These are phyloP conservation scores for Blastobotrys chiropterorum DNA, from an alignment of 805 yeast genomes.

Conservation along the genomic window DNA sequence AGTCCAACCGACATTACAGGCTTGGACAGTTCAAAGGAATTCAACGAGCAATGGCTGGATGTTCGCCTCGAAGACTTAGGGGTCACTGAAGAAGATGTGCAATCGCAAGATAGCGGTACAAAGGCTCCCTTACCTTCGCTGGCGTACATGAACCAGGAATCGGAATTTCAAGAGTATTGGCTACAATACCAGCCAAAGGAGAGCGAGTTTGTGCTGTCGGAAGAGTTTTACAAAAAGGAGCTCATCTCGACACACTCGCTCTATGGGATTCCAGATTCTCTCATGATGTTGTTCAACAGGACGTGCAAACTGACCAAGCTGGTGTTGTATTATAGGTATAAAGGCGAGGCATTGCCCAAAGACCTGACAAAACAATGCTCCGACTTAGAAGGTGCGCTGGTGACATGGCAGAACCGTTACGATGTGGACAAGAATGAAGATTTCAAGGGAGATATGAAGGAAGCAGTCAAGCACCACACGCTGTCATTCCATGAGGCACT, in stretches of 20 bases:
- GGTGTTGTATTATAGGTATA: slow-evolving; percentile 43
- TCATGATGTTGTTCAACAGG: slow-evolving; percentile 65
- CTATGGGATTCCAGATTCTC: slow-evolving; percentile 79
- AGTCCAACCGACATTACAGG: slow-evolving; percentile 9
- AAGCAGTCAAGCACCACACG: slow-evolving; percentile 73
- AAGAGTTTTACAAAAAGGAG: slow-evolving; percentile 20
- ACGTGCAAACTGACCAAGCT: slow-evolving; percentile 62
- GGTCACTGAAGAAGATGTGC: slow-evolving; percentile 4
- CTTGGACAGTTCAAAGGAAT: neutral
- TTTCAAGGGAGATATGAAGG: slow-evolving; percentile 35
- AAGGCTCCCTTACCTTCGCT: slow-evolving; percentile 11
- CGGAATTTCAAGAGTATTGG: slow-evolving; percentile 24
- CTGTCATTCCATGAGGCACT: slow-evolving; percentile 72
- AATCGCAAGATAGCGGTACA: neutral
- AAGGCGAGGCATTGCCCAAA: slow-evolving; percentile 18
- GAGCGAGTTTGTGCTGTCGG: slow-evolving; percentile 9
- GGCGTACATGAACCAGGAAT: slow-evolving; percentile 20
- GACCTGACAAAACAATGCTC: slow-evolving; percentile 17
- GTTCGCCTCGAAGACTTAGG: slow-evolving; percentile 22
- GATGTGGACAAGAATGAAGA: slow-evolving; percentile 20
- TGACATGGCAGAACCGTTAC: slow-evolving; percentile 71
- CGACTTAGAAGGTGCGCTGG: slow-evolving; percentile 44
- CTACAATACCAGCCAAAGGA: slow-evolving; percentile 15
- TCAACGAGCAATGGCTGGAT: slow-evolving; percentile 23
- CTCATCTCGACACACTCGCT: slow-evolving; percentile 62